A percentile compares a stretch with the other conserved stretches of the same genome.
Conservation (phyloP, 1,284 basidiomycete species). For the Agroathelia rolfsii region DNA sequence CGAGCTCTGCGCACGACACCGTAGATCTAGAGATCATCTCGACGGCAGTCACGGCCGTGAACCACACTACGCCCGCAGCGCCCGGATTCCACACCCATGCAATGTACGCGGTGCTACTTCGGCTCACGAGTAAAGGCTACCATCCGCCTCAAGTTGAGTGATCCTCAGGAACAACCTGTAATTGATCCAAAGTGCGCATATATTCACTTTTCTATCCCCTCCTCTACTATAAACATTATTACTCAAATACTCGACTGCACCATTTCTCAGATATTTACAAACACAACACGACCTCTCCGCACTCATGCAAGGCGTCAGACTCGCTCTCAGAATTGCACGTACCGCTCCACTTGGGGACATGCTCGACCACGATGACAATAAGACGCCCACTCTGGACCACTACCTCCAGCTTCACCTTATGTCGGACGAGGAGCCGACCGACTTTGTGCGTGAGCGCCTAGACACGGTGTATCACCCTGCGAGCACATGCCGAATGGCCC, state of each 20-base stretch:
- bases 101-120: conserved; percentile 10
- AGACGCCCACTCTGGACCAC: conserved; percentile 33
- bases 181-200: conserved; percentile 36
- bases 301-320: conserved; percentile 16
- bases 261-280: conserved; percentile 48
- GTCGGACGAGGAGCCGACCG: conserved; percentile 21
- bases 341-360: conserved; percentile 35
- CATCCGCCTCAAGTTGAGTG: conserved; percentile 27
- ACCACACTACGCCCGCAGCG: no score
- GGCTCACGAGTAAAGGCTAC: conserved; percentile 34
- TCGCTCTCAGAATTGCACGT: conserved; percentile 21
- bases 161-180: conserved; percentile 32
- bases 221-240: conserved; percentile 20
- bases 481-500: conserved; percentile 51
- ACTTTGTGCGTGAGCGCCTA: conserved; percentile 33
- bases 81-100: conserved; percentile 14
- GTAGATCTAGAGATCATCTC: no score
- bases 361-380: conserved; percentile 33
- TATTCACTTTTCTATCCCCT: conserved; percentile 30
- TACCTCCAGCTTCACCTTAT: conserved; percentile 21
- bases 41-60: no score
- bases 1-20: no score
- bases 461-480: conserved; percentile 54
- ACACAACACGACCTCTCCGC: conserved; percentile 28
- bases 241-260: conserved; percentile 2